Evolutionary conservation across 169 alveolate species (phyloP), one percentile per base, ranked within the genome.

Genomic region (Plasmodium coatneyi): DNA sequence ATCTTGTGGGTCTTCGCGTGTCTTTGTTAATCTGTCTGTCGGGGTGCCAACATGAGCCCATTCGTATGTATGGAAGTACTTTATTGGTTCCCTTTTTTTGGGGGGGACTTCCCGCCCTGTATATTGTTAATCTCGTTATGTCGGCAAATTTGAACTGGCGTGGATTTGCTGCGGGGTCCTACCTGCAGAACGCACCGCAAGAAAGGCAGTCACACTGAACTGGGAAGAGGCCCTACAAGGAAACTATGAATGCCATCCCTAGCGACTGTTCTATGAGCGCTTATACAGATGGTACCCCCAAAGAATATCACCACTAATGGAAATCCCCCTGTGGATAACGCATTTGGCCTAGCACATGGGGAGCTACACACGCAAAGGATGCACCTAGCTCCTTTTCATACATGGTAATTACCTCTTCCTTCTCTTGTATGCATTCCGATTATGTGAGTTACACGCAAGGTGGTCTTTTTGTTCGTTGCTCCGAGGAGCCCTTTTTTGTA

Each of bases 71-170:
- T 46, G 28, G 5, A 25, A 36, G n/a, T 32, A 1, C 30, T 74
- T 16, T 78, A 52, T n/a, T 86, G 52, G 22, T 86, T 86, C 41
- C 19, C 22, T 43, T 71, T 25, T n/a, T n/a, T n/a, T n/a, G n/a
- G n/a, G n/a, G n/a, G n/a, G n/a, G n/a, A n/a, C n/a, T 71, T 43
- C 43, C 2, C 41, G 34, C 28, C 16, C 9, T 3, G 60, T 12
- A 14, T 1, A 49, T 14, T 49, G 60, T 14, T 14, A 49, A 49
- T 49, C 60, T 49, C 7, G 22, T 49, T 49, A 14, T 14, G 6
- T 49, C 22, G 22, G 5, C 22, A 14, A 1, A 0, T 2, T 49
- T 3, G 5, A 49, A 49, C 5, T 49, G 60, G 60, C 19, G 22
- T 49, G 7, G 22, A 49, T 14, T 49, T 14, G 60, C 5, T 14